Evolutionary conservation across 768 basidiomycete species (phyloP).

Genomic region (Kwoniella botswanensis): DNA sequence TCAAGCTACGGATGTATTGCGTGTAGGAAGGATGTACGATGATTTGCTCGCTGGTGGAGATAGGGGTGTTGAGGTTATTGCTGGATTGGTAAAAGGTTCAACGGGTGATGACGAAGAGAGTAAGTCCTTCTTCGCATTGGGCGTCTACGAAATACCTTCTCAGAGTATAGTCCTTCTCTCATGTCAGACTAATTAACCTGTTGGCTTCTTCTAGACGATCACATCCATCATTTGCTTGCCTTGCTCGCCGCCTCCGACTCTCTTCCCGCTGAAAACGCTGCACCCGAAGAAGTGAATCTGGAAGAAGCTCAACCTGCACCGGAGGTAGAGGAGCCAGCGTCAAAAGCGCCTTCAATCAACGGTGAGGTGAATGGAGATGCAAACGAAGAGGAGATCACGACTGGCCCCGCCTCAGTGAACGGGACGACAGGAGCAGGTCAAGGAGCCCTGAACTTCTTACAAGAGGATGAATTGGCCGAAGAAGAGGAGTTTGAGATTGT

Average conservation of each 20-base stretch:
- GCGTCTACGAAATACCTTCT: not conserved
- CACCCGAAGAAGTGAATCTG: conserved; percentile 12
- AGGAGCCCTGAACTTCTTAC: conserved; percentile 46
- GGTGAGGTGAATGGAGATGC: conserved; percentile 13
- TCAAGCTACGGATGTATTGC: conserved; percentile 45
- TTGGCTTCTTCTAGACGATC: conserved; percentile 30
- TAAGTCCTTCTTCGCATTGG: conserved; percentile 16
- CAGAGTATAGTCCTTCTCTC: no score
- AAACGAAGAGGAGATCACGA: not conserved
- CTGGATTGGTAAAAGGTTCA: conserved; percentile 32
- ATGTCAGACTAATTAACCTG: not conserved
- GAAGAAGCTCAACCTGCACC: conserved; percentile 11
- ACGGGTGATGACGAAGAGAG: conserved; percentile 38
- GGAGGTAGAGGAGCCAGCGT: conserved; percentile 18
- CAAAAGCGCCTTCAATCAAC: conserved; percentile 10
- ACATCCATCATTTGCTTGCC: conserved; percentile 40
- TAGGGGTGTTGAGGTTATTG: conserved; percentile 27
- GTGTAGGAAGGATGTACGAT: conserved; percentile 47
- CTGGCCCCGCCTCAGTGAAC: not conserved
- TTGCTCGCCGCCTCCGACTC: conserved; percentile 30
- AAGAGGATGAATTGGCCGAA: conserved; percentile 46
- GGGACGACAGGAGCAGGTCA: not conserved
- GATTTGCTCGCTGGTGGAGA: conserved; percentile 42
- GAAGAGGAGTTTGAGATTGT: conserved; percentile 33
- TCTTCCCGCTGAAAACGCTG: conserved; percentile 4